Percentiles rank a stretch among this genome's conserved stretches.
These are phyloP conservation scores for Paulownia fortunei DNA, from an alignment of 257 asterid genomes.

Conservation along the genomic window DNA sequence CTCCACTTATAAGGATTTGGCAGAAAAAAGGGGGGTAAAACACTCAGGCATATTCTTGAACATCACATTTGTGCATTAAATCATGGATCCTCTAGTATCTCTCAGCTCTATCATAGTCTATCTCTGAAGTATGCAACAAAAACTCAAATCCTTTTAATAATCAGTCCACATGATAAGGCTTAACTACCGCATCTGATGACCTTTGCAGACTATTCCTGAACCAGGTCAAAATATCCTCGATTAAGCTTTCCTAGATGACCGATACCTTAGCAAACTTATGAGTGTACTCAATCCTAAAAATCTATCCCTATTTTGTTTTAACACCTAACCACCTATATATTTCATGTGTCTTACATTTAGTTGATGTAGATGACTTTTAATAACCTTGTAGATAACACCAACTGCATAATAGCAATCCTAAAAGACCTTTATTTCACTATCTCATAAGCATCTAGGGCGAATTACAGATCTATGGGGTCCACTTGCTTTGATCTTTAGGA, in stretches of 20 bases:
- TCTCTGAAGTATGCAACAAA: background rate
- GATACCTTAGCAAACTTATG: background rate
- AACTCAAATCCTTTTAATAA: background rate
- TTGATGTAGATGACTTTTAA: background rate
- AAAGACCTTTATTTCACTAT: background rate
- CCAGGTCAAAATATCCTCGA: background rate
- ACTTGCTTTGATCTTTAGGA: background rate
- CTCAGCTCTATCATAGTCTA: background rate
- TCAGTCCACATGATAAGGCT: conserved; percentile 4
- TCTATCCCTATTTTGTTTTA: background rate
- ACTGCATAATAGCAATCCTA: background rate
- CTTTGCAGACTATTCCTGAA: background rate
- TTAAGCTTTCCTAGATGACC: background rate
- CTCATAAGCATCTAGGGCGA: background rate
- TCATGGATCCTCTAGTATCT: background rate
- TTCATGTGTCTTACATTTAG: conserved; percentile 13
- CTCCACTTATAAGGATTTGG: background rate
- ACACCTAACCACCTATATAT: conserved; percentile 3
- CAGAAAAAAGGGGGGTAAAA: background rate
- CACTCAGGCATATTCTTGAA: background rate
- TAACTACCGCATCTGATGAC: background rate
- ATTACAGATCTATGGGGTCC: background rate
- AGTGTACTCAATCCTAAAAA: conserved; percentile 3
- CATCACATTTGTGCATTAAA: background rate
- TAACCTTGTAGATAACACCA: background rate